Evolutionary conservation across 129 eudicot species (phyloP), one percentile per base, ranked within the genome.

Genomic region (Chrysanthemum seticuspe): DNA sequence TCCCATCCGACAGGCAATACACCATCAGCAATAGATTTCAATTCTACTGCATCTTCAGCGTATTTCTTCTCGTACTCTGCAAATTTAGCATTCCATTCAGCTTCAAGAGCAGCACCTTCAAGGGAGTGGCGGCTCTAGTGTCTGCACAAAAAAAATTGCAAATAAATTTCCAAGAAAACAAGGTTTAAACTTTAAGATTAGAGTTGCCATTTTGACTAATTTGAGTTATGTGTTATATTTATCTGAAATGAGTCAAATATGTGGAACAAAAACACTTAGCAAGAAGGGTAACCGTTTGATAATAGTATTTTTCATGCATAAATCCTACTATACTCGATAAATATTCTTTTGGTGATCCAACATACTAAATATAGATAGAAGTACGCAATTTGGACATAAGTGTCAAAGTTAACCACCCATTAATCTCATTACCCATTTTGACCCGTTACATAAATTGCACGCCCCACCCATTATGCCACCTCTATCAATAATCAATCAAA

Each of bases 91-190:
- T 92, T 92, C 97, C 97, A 92, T 82, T 87, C 89, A 50, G 97
- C 87, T 85, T 92, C 97, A 65, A 84, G 74, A 55, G 94, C 84
- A 31, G 97, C 94, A 71, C 97, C 97, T 10, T 79, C 93, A 8
- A 91, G 71, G 69, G 79, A 60, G 71, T 92, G 97, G 65, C 98
- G 91, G 84, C 96, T 92, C 98, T 96, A 92, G 67, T 92, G 98
- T 80, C 98, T 93, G 74, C 51, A 71, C 23, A 55, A 45, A 51
- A 65, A 60, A 63, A 23, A 19, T 19, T 3, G 0, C 13, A 48
- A 48, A 63, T 59, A 36, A 77, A 34, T 16, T 64, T 51, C 65
- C 36, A 69, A 40, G 1, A 31, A 31, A 31, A 31, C 36, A 31
- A 31, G 36, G 5, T 31, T 31, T 31, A 31, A 31, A 31, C 36